Evolutionary conservation across 768 basidiomycete species (phyloP), one percentile per base, ranked within the genome.

Genomic region (Mycena capillaripes): DNA sequence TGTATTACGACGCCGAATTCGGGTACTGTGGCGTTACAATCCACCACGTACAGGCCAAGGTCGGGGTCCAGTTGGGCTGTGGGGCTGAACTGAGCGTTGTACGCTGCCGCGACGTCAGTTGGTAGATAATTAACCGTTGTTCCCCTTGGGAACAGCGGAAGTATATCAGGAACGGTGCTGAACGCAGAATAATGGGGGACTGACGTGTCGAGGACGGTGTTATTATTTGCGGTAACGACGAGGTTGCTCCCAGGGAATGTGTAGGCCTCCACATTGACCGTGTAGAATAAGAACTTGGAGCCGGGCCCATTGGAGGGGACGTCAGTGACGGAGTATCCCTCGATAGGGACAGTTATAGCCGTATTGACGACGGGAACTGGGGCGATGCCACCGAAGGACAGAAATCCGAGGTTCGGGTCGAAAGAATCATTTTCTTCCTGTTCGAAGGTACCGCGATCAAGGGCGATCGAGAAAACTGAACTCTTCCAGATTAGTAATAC

Each of bases 321-420:
- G 66, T 72, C 76, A 2, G 50, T 65, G n/a, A 65, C 62, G 2
- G 76, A 65, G 30, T 78, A 79, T 3, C 76, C 74, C 40, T 76
- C 65, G 2, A 79, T 42, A 3, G 77, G 77, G 19, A 78, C 66
- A 10, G 78, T 76, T 3, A 75, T 73, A 0, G 71, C 50, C 2
- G 65, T 78, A 9, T 61, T 48, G 3, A 50, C 68, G 1, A 77
- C 72, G 0, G 67, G 63, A 8, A 79, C 78, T 2, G 78, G 78
- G 2, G 77, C 76, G 16, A 79, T 76, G 14, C 78, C 78, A 5
- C 78, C 78, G 27, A 79, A 78, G 4, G 77, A n/a, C n/a, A 79
- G 63, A 68, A 76, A 75, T 0, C 78, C 78, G 25, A 78, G 76
- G 29, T 76, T 71, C 2, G 76, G 68, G 55, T 78, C 77, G n/a